These are phyloP conservation scores for Ceratocystis huliohia DNA, from an alignment of 2,329 filamentous ascomycete species.

Conservation along the genomic window DNA sequence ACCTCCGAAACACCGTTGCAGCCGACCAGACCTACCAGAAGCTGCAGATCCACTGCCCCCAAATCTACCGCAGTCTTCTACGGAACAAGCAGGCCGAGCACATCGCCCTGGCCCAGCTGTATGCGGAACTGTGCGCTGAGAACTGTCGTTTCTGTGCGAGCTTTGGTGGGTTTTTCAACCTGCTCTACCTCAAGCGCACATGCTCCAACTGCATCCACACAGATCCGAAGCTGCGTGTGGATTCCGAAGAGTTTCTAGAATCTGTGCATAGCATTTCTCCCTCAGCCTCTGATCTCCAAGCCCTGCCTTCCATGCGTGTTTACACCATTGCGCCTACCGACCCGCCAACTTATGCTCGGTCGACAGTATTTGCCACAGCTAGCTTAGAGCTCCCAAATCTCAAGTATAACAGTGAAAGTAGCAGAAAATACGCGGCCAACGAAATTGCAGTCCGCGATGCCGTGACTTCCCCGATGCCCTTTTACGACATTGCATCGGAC, in stretches of 20 bases:
- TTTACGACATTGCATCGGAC: not conserved
- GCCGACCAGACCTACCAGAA: constrained; percentile 2
- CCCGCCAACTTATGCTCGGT: no score
- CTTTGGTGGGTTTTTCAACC: constrained; percentile 12
- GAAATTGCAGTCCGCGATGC: not conserved
- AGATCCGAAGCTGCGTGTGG: not conserved
- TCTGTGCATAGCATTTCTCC: not conserved
- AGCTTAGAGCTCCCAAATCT: not conserved
- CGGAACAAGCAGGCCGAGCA: not conserved
- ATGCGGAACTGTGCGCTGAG: not conserved
- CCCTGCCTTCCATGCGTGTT: not conserved
- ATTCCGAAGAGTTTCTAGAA: not conserved
- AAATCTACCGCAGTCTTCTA: not conserved
- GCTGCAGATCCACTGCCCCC: not conserved
- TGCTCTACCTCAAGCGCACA: constrained; percentile 9
- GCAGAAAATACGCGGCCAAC: not conserved
- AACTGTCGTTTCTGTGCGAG: constrained; percentile 2
- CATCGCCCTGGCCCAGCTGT: not conserved
- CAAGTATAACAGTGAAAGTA: not conserved
- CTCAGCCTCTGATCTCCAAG: not conserved
- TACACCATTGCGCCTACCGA: not conserved
- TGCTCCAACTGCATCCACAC: constrained; percentile 2
- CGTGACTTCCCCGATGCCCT: constrained; percentile 2
- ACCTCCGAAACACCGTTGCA: constrained; percentile 5
- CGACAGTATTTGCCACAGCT: not conserved